Percentiles rank a stretch among this genome's conserved stretches.
Conservation (phyloP, 305 asterid species). For the Plantago rigida region DNA sequence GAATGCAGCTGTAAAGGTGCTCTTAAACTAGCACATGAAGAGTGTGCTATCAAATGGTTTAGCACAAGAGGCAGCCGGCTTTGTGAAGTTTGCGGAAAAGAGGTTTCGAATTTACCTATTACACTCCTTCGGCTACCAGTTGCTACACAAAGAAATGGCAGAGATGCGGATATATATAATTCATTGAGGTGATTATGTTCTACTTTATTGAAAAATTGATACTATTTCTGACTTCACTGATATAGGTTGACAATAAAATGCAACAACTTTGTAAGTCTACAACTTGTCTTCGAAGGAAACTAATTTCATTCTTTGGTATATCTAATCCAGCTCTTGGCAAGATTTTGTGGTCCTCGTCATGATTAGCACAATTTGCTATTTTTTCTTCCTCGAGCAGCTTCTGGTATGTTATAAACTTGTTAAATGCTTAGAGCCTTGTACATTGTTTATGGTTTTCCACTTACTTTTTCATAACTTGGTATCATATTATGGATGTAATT, state of each 20-base stretch:
- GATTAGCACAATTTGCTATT: slow-evolving; percentile 84
- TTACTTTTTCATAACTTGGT: neutral
- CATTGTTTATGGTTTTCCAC: neutral
- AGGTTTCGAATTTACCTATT: slow-evolving; percentile 43
- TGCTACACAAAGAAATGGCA: slow-evolving; percentile 34
- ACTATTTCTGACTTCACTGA: neutral
- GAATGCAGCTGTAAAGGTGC: slow-evolving; percentile 50
- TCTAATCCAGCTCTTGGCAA: slow-evolving; percentile 72
- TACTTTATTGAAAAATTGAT: neutral
- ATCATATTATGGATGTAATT: neutral
- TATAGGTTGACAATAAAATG: too few species aligned
- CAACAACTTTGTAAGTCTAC: neutral
- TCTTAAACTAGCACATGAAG: slow-evolving; percentile 46
- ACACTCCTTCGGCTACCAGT: slow-evolving; percentile 61
- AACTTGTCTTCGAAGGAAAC: slow-evolving; percentile 6
- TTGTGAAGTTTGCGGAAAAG: slow-evolving; percentile 51
- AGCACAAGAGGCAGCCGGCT: slow-evolving; percentile 41
- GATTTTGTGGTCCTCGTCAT: slow-evolving; percentile 90
- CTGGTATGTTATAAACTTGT: slow-evolving; percentile 43
- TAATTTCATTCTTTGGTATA: slow-evolving; percentile 17
- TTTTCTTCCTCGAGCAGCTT: slow-evolving; percentile 91
- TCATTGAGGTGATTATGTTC: slow-evolving; percentile 41
- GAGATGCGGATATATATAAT: slow-evolving; percentile 35
- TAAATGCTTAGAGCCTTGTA: too few species aligned
- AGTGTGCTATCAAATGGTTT: slow-evolving; percentile 54